Percentiles rank a stretch among this genome's conserved stretches.
These are phyloP conservation scores for Incumbomyces delicatus DNA, from an alignment of 2,329 filamentous ascomycete species.

Conservation along the genomic window DNA sequence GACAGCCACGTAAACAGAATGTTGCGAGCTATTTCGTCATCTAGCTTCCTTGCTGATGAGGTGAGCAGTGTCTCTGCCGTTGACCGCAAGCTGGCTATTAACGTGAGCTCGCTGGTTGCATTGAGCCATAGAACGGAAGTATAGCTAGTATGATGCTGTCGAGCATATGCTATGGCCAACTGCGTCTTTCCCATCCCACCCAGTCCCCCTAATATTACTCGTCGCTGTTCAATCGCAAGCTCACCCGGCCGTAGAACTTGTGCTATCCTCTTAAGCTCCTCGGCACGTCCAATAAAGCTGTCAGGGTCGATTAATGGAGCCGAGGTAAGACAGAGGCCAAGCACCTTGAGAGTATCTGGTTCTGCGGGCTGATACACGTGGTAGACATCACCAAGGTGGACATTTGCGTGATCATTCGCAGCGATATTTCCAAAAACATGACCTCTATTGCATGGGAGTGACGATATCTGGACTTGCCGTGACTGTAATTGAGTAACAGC, in stretches of 20 bases:
- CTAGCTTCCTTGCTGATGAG: neutral
- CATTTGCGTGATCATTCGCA: neutral
- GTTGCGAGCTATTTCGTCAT: neutral
- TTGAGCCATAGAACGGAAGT: constrained; percentile 38
- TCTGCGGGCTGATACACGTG: neutral
- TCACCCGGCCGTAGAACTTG: neutral
- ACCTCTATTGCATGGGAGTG: neutral
- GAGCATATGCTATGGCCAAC: constrained; percentile 30
- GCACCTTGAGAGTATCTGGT: neutral
- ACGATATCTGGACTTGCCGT: neutral
- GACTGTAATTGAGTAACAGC: neutral
- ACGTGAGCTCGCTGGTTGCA: constrained; percentile 27
- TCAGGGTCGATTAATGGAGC: neutral
- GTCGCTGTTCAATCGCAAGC: neutral
- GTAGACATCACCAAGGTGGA: neutral
- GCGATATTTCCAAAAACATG: neutral
- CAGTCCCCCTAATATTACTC: constrained; percentile 29
- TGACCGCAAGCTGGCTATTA: constrained; percentile 25
- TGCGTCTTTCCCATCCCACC: constrained; percentile 41
- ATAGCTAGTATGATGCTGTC: constrained; percentile 27
- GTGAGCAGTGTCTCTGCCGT: constrained; percentile 7
- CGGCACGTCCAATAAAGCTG: neutral
- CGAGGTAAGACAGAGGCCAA: neutral
- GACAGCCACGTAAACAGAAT: constrained; percentile 13
- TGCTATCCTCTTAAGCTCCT: neutral